Percentiles rank a stretch among this genome's conserved stretches.
These are phyloP conservation scores for Apiospora kogelbergensis DNA, from an alignment of 2,329 filamentous ascomycete genomes.

Conservation along the genomic window DNA sequence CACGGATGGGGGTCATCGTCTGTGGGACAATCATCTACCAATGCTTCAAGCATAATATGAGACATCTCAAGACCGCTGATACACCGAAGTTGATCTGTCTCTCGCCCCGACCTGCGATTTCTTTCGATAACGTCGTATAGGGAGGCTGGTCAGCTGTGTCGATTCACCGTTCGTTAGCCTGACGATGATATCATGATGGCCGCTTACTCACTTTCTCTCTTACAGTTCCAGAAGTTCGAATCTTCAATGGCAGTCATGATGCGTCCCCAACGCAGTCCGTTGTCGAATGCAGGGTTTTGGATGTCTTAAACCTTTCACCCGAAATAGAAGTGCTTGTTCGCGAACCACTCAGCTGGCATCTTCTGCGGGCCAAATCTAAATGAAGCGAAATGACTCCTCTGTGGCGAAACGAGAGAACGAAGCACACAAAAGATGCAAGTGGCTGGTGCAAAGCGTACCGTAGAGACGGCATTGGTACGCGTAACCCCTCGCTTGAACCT, in stretches of 20 bases:
- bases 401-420: background rate
- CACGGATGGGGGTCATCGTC: background rate
- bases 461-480: background rate
- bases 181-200: background rate
- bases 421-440: background rate
- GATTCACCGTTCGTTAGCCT: background rate
- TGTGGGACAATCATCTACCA: background rate
- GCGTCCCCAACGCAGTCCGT: background rate
- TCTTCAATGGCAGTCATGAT: background rate
- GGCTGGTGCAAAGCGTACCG: background rate
- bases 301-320: background rate
- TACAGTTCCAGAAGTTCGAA: background rate
- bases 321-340: background rate
- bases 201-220: background rate
- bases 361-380: background rate
- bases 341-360: background rate
- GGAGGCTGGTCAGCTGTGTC: background rate
- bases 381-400: background rate
- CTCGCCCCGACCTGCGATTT: background rate
- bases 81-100: background rate
- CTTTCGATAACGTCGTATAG: background rate
- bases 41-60: background rate
- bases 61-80: background rate
- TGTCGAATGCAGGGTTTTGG: background rate
- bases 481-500: background rate